Base-by-base conservation (phyloP, 2,329 filamentous ascomycete species). In the Paecilomyces niveus region DNA sequence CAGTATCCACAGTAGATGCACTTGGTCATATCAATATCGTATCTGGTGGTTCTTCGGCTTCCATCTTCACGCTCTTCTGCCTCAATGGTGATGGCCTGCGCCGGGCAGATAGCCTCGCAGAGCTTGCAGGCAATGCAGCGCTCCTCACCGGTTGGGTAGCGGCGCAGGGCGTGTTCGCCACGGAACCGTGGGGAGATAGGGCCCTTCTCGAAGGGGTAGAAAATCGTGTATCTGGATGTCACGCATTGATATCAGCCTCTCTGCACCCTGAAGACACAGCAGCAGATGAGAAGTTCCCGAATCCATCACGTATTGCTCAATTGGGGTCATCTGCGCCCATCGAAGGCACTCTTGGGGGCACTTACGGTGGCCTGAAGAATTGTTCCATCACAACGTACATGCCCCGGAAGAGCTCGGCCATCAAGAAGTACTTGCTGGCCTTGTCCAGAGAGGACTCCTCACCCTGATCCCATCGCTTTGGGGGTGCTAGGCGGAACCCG, bases 11-110 rank as follows among this genome's bases (percentile, higher is more conserved):
- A 97, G 86, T 97, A 99, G 78, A 99, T 99, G 81, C 94, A 99
- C 84, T 99, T 99, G 72, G 94, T 97, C 94, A 99, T 99, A 80
- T 99, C 94, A 73, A 99, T 97, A 76, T 99, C 94, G 80, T 99
- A 99, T 74, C 93, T 87, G 60, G 93, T 97, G 55, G 94, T 99
- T 73, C 94, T 87, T 77, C 94, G 87, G 72, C 90, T 95, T 63
- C 94, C 94, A 71, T 99, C 94, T 72, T 90, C 90, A 73, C 94
- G 92, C 83, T 99, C 94, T 78, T 99, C 94, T 58, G 94, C 94
- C 81, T 99, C 94, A 70, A 99, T 99, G 56, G 94, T 99, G 77
- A 99, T 99, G 71, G 94, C 94, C 79, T 96, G 90, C 58, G 94
- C 94, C 50, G 94, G 94, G 84, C 94, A 99, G 73, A 97, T 89